Evolutionary conservation across 768 basidiomycete genomes (phyloP).

Genomic region (Rhizopogon roseolus): DNA sequence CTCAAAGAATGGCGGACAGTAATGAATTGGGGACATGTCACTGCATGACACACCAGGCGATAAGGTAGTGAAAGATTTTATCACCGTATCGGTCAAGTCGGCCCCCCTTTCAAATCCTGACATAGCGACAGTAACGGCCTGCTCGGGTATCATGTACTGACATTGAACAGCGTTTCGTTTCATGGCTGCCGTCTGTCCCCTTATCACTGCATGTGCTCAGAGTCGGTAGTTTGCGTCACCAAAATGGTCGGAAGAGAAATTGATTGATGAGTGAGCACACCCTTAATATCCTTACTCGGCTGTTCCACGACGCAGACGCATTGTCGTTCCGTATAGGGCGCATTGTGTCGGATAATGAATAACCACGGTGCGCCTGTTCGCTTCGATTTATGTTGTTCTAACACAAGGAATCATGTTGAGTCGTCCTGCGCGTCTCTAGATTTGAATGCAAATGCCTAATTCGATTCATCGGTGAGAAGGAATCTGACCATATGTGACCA

Average conservation of each 20-base stretch:
- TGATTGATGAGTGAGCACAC: background rate
- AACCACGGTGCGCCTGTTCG: constrained; percentile 2
- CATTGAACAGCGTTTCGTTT: too few relatives aligned
- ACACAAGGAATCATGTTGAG: background rate
- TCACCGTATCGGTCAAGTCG: background rate
- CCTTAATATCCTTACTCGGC: background rate
- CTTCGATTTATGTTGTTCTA: constrained; percentile 1
- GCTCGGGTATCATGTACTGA: background rate
- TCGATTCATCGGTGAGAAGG: constrained; percentile 29
- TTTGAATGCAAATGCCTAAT: constrained; percentile 13
- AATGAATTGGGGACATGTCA: background rate
- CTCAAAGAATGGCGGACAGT: background rate
- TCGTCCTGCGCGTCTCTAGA: background rate
- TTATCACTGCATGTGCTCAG: background rate
- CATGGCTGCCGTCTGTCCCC: too few relatives aligned
- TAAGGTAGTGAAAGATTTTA: background rate
- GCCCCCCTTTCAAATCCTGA: background rate
- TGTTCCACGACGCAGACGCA: background rate
- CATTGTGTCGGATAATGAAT: background rate
- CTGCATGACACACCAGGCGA: background rate
- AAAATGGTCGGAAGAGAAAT: background rate
- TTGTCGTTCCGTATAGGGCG: background rate
- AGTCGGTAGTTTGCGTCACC: background rate
- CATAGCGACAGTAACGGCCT: background rate
- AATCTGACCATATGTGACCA: constrained; percentile 17